A percentile compares a stretch with the other conserved stretches of the same genome.
Evolutionary conservation across 179 eudicot species (phyloP).

Genomic region (Carnegiea gigantea): DNA sequence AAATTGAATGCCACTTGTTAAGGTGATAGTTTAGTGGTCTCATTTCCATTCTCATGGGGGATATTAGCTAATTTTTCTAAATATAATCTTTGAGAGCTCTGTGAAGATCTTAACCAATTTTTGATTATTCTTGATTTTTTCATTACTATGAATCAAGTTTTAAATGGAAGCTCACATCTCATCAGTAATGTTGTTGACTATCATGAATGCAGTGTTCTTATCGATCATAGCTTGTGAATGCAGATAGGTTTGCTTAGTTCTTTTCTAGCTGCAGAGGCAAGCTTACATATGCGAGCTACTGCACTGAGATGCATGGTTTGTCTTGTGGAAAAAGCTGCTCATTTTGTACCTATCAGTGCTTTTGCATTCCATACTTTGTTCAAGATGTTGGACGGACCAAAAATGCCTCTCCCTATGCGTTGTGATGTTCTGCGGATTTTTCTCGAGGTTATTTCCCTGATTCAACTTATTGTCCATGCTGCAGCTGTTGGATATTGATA

Average conservation of each 20-base stretch:
- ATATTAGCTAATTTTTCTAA: background rate
- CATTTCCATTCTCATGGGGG: background rate
- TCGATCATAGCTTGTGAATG: constrained; percentile 22
- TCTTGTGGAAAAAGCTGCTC: constrained; percentile 41
- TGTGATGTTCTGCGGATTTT: constrained; percentile 55
- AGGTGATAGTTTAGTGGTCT: background rate
- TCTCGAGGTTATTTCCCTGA: constrained; percentile 45
- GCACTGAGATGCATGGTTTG: constrained; percentile 55
- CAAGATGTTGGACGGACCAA: constrained; percentile 41
- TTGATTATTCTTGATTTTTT: background rate
- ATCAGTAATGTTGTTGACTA: background rate
- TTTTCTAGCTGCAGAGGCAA: constrained; percentile 42
- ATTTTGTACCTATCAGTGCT: constrained; percentile 36
- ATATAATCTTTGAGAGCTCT: background rate
- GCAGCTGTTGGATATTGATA: background rate
- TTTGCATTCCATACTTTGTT: constrained; percentile 38
- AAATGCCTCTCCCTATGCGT: constrained; percentile 46
- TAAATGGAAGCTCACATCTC: background rate
- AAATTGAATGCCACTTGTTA: background rate
- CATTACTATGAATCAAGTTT: background rate
- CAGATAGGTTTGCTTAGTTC: constrained; percentile 68
- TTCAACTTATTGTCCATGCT: background rate
- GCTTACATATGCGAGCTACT: constrained; percentile 47
- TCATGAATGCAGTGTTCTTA: constrained; percentile 3
- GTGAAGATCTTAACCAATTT: background rate